Evolutionary conservation across 169 alveolate genomes (phyloP), one percentile per base, ranked within the genome.

Genomic region (Plasmodium yoelii): DNA sequence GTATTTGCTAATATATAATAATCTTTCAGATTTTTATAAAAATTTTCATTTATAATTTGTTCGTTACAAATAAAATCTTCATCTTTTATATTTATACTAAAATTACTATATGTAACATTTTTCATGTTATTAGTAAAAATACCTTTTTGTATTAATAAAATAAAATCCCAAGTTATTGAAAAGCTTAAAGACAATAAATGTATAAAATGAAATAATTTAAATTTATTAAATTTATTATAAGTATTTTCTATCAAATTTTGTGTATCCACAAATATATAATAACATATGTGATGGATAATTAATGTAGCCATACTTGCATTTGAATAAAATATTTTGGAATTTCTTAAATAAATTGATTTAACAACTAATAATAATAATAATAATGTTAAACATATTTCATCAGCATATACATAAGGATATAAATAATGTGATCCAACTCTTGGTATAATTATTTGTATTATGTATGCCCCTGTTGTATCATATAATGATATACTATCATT

Each of bases 281-380:
- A 86, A 47, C 91, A 86, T 12, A 86, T 86, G 42, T 86, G 91
- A 59, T 86, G 91, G 28, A 86, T 59, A 4, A 86, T 70, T n/a
- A 86, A 64, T 13, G 91, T 70, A 9, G 56, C 71, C 91, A 86
- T 86, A 60, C n/a, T 70, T n/a, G 91, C 87, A 60, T 86, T 86
- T 6, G 91, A 59, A 53, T 86, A 86, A n/a, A 86, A 86, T 18
- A 87, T 86, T 70, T 86, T 86, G 9, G 74, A 68, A 3, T 46
- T 57, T 44, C 70, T 69, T 53, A 86, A 86, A 24, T 86, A 86
- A 5, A 69, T 74, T 0, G 87, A 19, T 47, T 71, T 86, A 15
- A 47, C 69, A 42, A 70, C n/a, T 24, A 86, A 55, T 59, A 86
- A 39, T 26, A 86, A 15, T 28, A 86, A 57, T 44, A 86, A 57